Evolutionary conservation across 2,329 filamentous ascomycete genomes (phyloP), one percentile per base, ranked within the genome.

Genomic region (Coniella vitis): DNA sequence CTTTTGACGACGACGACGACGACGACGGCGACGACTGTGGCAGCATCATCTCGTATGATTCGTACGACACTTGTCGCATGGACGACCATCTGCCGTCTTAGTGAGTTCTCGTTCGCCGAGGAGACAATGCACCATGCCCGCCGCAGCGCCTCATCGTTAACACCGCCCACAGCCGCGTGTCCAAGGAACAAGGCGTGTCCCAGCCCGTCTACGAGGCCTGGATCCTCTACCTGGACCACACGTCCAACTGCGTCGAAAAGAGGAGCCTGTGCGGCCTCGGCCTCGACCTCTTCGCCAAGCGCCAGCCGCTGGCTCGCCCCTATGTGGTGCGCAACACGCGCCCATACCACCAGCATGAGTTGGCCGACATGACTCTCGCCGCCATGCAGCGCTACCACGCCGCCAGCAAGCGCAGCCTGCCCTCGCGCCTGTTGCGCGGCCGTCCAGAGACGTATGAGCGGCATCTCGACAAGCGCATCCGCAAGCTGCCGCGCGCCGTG

Each of bases 141-240:
- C n/a, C 0, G 4, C 4, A 32, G 12, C 9, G n/a, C 10, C 13
- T 14, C 21, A 17, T 10, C 12, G 4, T 4, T 22, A 10, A 22
- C 32, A 51, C 38, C 12, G 2, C 7, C 16, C 45, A 25, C 46
- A 62, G 60, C 47, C 45, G 42, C 14, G 48, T 60, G 13, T 43
- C 53, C 36, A 43, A 43, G 39, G 52, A 45, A 4, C 55, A 60
- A 7, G 47, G 47, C 21, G 38, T 50, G 4, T 55, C 49, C 2
- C 49, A 55, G 45, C 47, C 56, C 7, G 55, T 60, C 19, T 62
- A 62, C 34, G 61, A 63, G 43, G 60, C 56, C n/a, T 62, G 56
- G 56, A 54, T 49, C 13, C 38, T 63, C 19, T 48, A 47, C 40
- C 38, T 48, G 20, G 47, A 52, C 14, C 48, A 52, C n/a, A 49